Conservation (phyloP, 768 basidiomycete species). For the Phlebiopsis gigantea region DNA sequence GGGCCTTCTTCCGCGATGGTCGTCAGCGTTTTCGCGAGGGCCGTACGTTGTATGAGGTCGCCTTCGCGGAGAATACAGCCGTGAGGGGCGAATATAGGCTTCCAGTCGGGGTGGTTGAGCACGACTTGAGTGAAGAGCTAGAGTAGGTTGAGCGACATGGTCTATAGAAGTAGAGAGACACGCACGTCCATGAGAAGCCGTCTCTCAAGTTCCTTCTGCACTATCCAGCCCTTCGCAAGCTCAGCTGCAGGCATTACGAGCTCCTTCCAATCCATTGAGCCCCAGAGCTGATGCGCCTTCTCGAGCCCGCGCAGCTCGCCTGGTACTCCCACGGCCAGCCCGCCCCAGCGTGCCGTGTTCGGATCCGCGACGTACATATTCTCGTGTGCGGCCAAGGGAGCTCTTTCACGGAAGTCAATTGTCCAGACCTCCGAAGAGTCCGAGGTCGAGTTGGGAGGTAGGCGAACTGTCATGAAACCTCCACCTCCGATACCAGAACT, state of each 20-base stretch:
- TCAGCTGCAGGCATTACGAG: constrained; percentile 71
- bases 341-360: constrained; percentile 57
- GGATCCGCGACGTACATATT: constrained; percentile 72
- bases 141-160: constrained; percentile 2
- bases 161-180: background rate
- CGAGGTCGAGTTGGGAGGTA: constrained; percentile 46
- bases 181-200: constrained; percentile 54
- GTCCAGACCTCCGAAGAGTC: constrained; percentile 53
- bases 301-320: constrained; percentile 86
- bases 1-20: constrained; percentile 73
- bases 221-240: constrained; percentile 76
- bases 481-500: constrained; percentile 87
- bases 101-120: constrained; percentile 69
- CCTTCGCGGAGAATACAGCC: constrained; percentile 71
- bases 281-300: constrained; percentile 81
- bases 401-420: constrained; percentile 88
- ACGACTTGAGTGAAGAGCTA: constrained; percentile 45
- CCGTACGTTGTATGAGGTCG: constrained; percentile 63
- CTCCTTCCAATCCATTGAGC: constrained; percentile 69
- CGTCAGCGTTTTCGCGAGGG: constrained; percentile 72
- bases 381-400: constrained; percentile 63
- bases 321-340: constrained; percentile 85
- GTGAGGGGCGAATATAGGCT: constrained; percentile 73
- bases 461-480: constrained; percentile 79
- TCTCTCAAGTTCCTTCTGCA: constrained; percentile 69